phyloP scores from a whole-genome alignment of 2,329 filamentous ascomycete species.

The Phialocephala sp. region DNA sequence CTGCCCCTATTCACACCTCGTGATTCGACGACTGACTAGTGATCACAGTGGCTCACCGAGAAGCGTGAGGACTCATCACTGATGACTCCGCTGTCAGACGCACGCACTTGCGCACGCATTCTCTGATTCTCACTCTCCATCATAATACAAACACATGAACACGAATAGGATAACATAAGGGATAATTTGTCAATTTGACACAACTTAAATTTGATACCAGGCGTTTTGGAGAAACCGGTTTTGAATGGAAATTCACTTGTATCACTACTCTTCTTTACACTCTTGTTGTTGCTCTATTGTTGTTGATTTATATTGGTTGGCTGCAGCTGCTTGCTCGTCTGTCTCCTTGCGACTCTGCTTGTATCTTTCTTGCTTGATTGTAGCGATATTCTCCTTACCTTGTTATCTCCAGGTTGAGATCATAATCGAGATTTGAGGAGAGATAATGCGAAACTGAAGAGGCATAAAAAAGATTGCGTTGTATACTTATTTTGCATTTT shows the following conservation, averaged over 20 bases:
- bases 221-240: constrained; percentile 29
- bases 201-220: constrained; percentile 36
- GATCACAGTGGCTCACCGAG: constrained; percentile 39
- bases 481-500: constrained; percentile 7
- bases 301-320: constrained; percentile 6
- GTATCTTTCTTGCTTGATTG: neutral
- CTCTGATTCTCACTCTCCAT: constrained; percentile 26
- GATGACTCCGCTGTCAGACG: constrained; percentile 16
- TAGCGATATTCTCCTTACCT: neutral
- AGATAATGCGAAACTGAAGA: neutral
- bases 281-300: constrained; percentile 13
- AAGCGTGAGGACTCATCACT: constrained; percentile 40
- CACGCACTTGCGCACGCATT: too few relatives aligned
- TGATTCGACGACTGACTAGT: constrained; percentile 14
- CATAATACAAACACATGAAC: constrained; percentile 18
- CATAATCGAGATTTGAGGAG: neutral
- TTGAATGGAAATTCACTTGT: constrained; percentile 23
- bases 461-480: constrained; percentile 7
- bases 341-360: neutral
- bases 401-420: constrained; percentile 8
- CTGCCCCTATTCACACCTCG: neutral
- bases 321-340: constrained; percentile 14
- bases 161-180: neutral
- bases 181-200: neutral
- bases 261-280: constrained; percentile 37